Evolutionary conservation across 2,329 filamentous ascomycete genomes (phyloP).

Genomic region (Escovopsis sp.): DNA sequence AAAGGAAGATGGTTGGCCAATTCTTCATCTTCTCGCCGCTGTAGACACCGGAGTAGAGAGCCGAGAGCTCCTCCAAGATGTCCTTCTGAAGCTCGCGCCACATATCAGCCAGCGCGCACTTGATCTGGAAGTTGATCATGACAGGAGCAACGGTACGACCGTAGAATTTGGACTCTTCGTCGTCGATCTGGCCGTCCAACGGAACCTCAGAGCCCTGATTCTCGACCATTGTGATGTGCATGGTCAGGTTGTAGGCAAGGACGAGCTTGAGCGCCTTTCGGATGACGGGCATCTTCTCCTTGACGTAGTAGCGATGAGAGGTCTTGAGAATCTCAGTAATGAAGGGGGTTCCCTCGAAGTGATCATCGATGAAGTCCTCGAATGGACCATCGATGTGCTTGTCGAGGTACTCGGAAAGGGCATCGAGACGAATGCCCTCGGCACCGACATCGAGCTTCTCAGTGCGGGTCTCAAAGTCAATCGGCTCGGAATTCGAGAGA

Average conservation of each 20-base stretch:
- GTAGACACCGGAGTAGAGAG: slow-evolving; percentile 93
- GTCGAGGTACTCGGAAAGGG: slow-evolving; percentile 84
- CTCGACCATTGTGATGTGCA: slow-evolving; percentile 90
- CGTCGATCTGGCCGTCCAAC: slow-evolving; percentile 70
- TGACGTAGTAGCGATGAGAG: slow-evolving; percentile 80
- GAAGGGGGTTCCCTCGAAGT: slow-evolving; percentile 91
- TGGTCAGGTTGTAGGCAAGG: slow-evolving; percentile 86
- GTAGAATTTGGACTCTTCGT: slow-evolving; percentile 72
- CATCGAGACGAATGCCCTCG: slow-evolving; percentile 68
- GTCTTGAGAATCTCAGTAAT: slow-evolving; percentile 94
- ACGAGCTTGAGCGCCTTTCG: slow-evolving; percentile 92
- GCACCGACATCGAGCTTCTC: slow-evolving; percentile 79
- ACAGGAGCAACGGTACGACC: slow-evolving; percentile 87
- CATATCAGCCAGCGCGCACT: slow-evolving; percentile 92
- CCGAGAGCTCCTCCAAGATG: slow-evolving; percentile 82
- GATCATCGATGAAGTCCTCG: slow-evolving; percentile 86
- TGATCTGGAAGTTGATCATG: slow-evolving; percentile 99
- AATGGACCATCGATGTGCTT: slow-evolving; percentile 87
- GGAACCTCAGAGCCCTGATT: slow-evolving; percentile 68
- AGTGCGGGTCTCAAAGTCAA: slow-evolving; percentile 73
- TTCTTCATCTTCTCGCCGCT: slow-evolving; percentile 95
- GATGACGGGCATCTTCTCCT: slow-evolving; percentile 77
- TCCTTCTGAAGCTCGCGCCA: slow-evolving; percentile 97
- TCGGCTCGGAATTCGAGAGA: slow-evolving; percentile 51
- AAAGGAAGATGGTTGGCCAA: slow-evolving; percentile 97